Evolutionary conservation across 2,329 filamentous ascomycete genomes (phyloP).

Genomic region (Apiospora hydei): DNA sequence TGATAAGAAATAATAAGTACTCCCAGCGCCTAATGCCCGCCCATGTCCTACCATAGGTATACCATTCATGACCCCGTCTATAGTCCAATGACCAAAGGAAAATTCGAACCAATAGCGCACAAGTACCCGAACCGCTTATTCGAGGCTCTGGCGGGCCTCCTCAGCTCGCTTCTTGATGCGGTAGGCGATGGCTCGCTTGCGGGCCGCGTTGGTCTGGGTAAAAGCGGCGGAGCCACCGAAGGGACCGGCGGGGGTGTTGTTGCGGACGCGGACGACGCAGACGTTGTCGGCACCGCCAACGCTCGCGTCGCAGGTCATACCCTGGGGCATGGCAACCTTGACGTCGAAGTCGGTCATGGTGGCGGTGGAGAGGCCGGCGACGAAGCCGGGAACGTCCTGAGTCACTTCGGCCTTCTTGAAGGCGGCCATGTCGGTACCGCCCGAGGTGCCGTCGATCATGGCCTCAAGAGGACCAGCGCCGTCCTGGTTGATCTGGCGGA

Average conservation of each 20-base stretch:
- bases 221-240: slow-evolving; percentile 73
- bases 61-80: neutral
- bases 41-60: neutral
- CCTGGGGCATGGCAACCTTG: slow-evolving; percentile 69
- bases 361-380: slow-evolving; percentile 65
- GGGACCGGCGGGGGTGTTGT: slow-evolving; percentile 67
- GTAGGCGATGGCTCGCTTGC: slow-evolving; percentile 69
- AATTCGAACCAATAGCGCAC: neutral
- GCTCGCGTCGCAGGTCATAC: slow-evolving; percentile 70
- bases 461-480: slow-evolving; percentile 70
- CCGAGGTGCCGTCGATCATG: slow-evolving; percentile 67
- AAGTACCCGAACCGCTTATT: slow-evolving; percentile 20
- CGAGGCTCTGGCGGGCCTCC: slow-evolving; percentile 27
- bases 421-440: slow-evolving; percentile 65
- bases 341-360: slow-evolving; percentile 70
- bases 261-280: slow-evolving; percentile 70
- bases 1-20: slow-evolving; percentile 13
- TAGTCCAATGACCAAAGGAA: neutral
- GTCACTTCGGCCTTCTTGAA: slow-evolving; percentile 67
- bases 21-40: neutral
- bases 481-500: slow-evolving; percentile 76
- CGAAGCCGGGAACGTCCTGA: slow-evolving; percentile 67
- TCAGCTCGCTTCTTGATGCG: slow-evolving; percentile 45
- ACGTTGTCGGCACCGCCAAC: slow-evolving; percentile 67
- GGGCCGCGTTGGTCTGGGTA: slow-evolving; percentile 63